These are phyloP conservation scores for Tardiomyces blankii DNA, from an alignment of 1,139 yeast species.

Conservation along the genomic window DNA sequence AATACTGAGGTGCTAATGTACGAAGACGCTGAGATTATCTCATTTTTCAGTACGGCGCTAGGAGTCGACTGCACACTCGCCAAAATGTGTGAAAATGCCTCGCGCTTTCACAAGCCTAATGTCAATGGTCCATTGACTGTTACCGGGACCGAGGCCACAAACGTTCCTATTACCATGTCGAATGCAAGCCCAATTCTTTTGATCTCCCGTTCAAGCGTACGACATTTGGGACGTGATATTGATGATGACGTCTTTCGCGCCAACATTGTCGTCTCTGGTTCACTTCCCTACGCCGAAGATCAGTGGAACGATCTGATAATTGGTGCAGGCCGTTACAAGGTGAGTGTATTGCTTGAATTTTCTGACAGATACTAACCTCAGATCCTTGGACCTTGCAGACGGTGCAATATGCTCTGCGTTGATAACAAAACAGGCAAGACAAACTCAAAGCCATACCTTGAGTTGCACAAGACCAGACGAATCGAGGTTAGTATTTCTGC, in stretches of 20 bases:
- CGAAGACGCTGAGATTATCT: conserved; percentile 3
- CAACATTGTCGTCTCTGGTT: conserved; percentile 20
- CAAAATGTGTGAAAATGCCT: background rate
- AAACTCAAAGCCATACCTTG: conserved; percentile 27
- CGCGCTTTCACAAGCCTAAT: background rate
- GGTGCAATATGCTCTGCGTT: conserved; percentile 30
- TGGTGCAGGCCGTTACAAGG: background rate
- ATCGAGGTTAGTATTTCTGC: background rate
- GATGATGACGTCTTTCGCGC: conserved; percentile 21
- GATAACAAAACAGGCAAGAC: conserved; percentile 20
- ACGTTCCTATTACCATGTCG: conserved; percentile 12
- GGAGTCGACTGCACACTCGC: background rate
- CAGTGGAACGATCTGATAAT: conserved; percentile 19
- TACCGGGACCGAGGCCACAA: background rate
- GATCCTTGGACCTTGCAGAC: conserved; percentile 19
- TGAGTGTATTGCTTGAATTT: background rate
- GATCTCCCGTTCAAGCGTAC: conserved; percentile 20
- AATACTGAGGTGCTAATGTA: conserved; percentile 21
- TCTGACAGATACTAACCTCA: background rate
- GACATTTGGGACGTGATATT: conserved; percentile 10
- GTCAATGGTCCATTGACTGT: conserved; percentile 4
- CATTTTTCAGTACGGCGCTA: background rate
- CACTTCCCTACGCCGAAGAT: conserved; percentile 25
- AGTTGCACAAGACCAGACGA: conserved; percentile 15
- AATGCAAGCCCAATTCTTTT: conserved; percentile 27